Evolutionary conservation across 2,329 filamentous ascomycete genomes (phyloP).

Genomic region (Sporothrix brasiliensis): DNA sequence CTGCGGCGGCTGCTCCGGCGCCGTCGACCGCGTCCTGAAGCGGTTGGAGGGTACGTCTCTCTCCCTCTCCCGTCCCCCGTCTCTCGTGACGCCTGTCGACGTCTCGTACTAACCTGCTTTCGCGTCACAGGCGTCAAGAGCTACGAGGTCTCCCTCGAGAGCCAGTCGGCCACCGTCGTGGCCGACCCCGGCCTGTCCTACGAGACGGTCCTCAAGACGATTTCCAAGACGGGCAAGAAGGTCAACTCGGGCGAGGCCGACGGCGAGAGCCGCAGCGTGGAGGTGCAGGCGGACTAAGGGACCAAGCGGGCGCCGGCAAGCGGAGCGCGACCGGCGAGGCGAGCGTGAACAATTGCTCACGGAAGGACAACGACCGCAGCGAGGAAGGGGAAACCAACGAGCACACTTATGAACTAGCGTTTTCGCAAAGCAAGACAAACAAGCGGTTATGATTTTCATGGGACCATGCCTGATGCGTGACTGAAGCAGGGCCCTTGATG

Average conservation of each 20-base stretch:
- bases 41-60: slow-evolving; percentile 74
- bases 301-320: slow-evolving; percentile 20
- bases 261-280: slow-evolving; percentile 60
- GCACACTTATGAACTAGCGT: slow-evolving; percentile 1
- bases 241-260: slow-evolving; percentile 77
- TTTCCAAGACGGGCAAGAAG: slow-evolving; percentile 94
- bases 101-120: slow-evolving; percentile 31
- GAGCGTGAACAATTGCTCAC: too few species aligned
- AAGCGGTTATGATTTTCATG: not conserved
- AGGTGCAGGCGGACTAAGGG: slow-evolving; percentile 44
- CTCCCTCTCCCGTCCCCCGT: too few species aligned
- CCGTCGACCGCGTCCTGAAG: slow-evolving; percentile 87
- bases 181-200: slow-evolving; percentile 71
- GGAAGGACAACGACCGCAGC: not conserved
- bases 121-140: slow-evolving; percentile 70
- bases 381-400: not conserved
- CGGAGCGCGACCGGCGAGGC: not conserved
- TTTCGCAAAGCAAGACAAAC: slow-evolving; percentile 9
- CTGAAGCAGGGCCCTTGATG: not conserved
- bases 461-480: not conserved
- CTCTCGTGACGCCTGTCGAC: not conserved
- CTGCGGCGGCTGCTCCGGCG: slow-evolving; percentile 95
- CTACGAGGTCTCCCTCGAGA: slow-evolving; percentile 85
- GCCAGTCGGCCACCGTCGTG: slow-evolving; percentile 77
- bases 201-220: slow-evolving; percentile 80